Evolutionary conservation across 495 filamentous ascomycete genomes (phyloP).

Genomic region (Trichoderma erinaceum): DNA sequence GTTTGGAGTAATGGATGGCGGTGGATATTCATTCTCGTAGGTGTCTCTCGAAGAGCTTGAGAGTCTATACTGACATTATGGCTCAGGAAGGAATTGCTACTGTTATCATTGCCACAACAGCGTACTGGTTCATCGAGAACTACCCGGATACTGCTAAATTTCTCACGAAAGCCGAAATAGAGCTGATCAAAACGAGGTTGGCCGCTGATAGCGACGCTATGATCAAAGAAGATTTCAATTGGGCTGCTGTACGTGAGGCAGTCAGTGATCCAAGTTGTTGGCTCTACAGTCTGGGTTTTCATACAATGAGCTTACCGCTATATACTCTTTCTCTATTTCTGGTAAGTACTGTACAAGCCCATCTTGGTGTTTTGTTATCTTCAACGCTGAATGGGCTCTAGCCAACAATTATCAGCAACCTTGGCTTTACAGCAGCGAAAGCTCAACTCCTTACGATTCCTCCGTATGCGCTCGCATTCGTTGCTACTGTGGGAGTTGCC

Average conservation of each 20-base stretch:
- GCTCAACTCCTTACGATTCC: constrained; percentile 69
- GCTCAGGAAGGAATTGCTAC: constrained; percentile 63
- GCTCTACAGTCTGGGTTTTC: constrained; percentile 67
- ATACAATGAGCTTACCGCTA: constrained; percentile 68
- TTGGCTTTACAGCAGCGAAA: constrained; percentile 61
- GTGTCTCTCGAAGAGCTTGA: constrained; percentile 20
- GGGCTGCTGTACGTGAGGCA: constrained; percentile 58
- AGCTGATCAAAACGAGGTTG: constrained; percentile 53
- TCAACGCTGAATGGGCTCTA: constrained; percentile 20
- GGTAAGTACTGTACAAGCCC: constrained; percentile 30
- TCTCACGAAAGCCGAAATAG: constrained; percentile 56
- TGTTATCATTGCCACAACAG: constrained; percentile 50
- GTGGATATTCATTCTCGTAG: constrained; percentile 76
- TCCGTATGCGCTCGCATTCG: constrained; percentile 59
- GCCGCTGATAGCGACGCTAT: constrained; percentile 54
- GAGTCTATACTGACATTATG: not conserved
- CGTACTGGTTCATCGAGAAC: constrained; percentile 68
- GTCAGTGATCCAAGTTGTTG: constrained; percentile 66
- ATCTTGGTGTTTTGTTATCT: not conserved
- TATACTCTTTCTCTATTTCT: constrained; percentile 76
- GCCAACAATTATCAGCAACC: constrained; percentile 64
- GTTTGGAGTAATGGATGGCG: constrained; percentile 66
- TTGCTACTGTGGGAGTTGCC: constrained; percentile 52
- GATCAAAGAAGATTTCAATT: constrained; percentile 58
- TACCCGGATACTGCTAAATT: constrained; percentile 66